Evolutionary conservation across 2,329 filamentous ascomycete genomes (phyloP), one percentile per base, ranked within the genome.

Genomic region (Claviceps capensis): DNA sequence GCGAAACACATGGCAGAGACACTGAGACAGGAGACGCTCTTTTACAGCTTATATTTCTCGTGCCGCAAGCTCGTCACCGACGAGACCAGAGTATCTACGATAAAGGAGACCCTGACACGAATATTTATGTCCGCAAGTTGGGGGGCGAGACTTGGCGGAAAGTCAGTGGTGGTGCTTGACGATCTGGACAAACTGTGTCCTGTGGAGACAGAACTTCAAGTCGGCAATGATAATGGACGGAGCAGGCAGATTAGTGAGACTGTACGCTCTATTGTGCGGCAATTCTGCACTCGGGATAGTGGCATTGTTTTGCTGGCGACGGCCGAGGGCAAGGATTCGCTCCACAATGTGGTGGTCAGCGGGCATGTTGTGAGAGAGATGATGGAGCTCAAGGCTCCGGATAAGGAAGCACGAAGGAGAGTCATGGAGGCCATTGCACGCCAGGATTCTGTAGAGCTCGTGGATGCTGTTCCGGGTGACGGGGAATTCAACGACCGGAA

Each of bases 341-440:
- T 98, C 48, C 93, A 98, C 66, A 90, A 87, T 59, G 82, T 95
- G 16, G 80, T 98, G 50, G 81, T 97, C 53, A 88, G 91, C 22
- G 88, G 90, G 1, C 91, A 97, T 66, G 83, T 97, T 37, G 87
- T 95, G 40, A 82, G 89, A 48, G 93, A 98, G 63, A 95, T 96
- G 56, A 73, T 97, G 36, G 83, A 84, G 45, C 71, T 98, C 52
- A 93, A 91, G 63, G 90, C 93, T 0, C 93, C 93, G 0, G 86
- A 91, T 61, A 98, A 98, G 68, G 89, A 96, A 58, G 86, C 86
- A 2, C 79, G 93, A 57, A 77, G 90, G 43, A 82, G 83, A 58
- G 83, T 98, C 2, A 77, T 97, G 62, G 88, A 95, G 61, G 83
- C 85, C 54, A 78, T 97, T 16, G 82, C 86, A 14, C 78, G 68